Evolutionary conservation across 2,329 filamentous ascomycete species (phyloP), one percentile per base, ranked within the genome.

Genomic region (Parastagonospora nodorum): DNA sequence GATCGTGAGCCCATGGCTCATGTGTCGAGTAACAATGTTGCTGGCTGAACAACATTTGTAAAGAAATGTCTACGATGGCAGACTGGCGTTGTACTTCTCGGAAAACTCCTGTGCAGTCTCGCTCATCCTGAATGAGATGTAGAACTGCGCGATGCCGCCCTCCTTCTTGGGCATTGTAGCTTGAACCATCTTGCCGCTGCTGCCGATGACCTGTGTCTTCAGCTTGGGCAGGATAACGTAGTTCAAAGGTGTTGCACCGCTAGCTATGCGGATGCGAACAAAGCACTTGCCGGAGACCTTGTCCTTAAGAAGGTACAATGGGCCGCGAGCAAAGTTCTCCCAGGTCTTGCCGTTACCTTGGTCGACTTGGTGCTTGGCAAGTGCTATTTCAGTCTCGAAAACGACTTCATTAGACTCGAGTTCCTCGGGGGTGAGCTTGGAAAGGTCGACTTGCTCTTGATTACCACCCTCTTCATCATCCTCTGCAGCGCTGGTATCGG

Each of bases 221-320:
- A 73, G 52, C 15, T 59, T 56, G 7, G 67, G 60, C 14, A 71
- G 45, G 29, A 74, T 60, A 30, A 60, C 57, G 49, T 68, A 68
- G 51, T 75, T 74, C 39, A 74, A 53, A 5, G 65, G 60, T 2
- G 64, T 67, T 2, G 56, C 54, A 11, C 72, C 72, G 38, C 61
- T 68, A 10, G 63, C 53, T 11, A 69, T 60, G 42, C 72, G 70
- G 31, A 74, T 63, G 9, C 71, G 65, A 10, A 74, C 54, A 28
- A 71, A 57, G 42, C 64, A 64, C 35, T 66, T 69, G 35, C 63
- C 66, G 16, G 59, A 67, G 37, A 63, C 55, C 47, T 74, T 74
- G 52, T 72, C 64, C 54, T 69, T 71, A 37, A 75, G 62, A 27
- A 75, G 68, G 58, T 67, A 72, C 3, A 75, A 51, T 2, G 67